phyloP scores from a whole-genome alignment of 2,329 filamentous ascomycete genomes.

The Aspergillus luchuensis region DNA sequence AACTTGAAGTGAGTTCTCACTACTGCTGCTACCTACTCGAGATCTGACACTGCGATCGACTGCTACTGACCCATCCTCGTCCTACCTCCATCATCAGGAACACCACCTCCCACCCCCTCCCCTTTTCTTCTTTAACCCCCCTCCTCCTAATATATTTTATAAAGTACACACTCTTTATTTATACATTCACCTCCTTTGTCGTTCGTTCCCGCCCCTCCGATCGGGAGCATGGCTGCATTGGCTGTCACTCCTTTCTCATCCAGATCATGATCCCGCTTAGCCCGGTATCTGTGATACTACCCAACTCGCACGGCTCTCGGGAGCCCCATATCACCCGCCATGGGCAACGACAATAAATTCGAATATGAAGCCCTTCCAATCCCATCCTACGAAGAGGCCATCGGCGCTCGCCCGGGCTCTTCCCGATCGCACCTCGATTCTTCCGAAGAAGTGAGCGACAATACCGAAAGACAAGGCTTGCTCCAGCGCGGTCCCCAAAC shows the following conservation, averaged over 20 bases:
- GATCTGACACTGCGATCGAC: background rate
- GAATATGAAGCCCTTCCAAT: constrained; percentile 69
- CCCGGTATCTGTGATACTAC: constrained; percentile 31
- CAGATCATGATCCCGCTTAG: constrained; percentile 45
- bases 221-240: constrained; percentile 33
- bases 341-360: constrained; percentile 56
- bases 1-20: background rate
- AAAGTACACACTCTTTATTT: constrained; percentile 4
- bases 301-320: constrained; percentile 35
- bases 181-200: background rate
- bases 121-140: background rate
- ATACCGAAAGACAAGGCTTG: constrained; percentile 76
- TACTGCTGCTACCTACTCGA: background rate
- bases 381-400: constrained; percentile 81
- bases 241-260: constrained; percentile 33
- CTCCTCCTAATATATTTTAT: background rate
- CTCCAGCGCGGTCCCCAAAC: constrained; percentile 57
- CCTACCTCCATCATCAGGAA: constrained; percentile 2
- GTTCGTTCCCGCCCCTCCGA: constrained; percentile 14
- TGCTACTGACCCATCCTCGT: background rate
- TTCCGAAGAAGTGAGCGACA: constrained; percentile 64
- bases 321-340: constrained; percentile 36
- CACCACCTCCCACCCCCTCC: background rate
- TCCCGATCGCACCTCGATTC: constrained; percentile 52
- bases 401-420: constrained; percentile 59